A percentile compares a stretch with the other conserved stretches of the same genome.
phyloP scores from a whole-genome alignment of 179 eudicot species.

The Amaranthus tricolor region DNA sequence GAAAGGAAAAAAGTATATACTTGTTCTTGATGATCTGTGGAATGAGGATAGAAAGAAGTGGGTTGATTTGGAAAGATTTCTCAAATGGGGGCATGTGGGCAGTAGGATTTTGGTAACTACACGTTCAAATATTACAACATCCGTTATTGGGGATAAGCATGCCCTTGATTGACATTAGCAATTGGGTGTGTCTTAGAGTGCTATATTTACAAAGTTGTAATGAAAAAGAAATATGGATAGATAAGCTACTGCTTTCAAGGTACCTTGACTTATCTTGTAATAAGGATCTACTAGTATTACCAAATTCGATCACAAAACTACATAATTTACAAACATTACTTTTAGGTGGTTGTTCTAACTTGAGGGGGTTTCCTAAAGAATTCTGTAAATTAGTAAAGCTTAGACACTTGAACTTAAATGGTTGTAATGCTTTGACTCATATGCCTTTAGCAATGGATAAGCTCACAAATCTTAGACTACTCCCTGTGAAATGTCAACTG shows the following conservation, averaged over 20 bases:
- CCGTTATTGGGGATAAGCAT: too few species aligned
- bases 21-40: too few species aligned
- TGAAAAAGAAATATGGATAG: slow-evolving; percentile 11
- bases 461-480: neutral
- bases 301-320: slow-evolving; percentile 23
- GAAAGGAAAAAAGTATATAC: too few species aligned
- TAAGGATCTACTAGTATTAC: neutral
- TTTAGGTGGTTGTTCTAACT: neutral
- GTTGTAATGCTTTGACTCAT: neutral
- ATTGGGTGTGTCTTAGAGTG: slow-evolving; percentile 20
- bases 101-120: too few species aligned
- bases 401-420: neutral
- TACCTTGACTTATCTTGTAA: slow-evolving; percentile 18
- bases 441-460: slow-evolving; percentile 11
- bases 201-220: slow-evolving; percentile 1
- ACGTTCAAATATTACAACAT: too few species aligned
- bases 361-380: slow-evolving; percentile 9
- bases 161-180: neutral
- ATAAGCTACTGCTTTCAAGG: slow-evolving; percentile 24
- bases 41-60: too few species aligned
- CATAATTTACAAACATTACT: slow-evolving; percentile 27
- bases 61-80: too few species aligned
- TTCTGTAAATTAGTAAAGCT: slow-evolving; percentile 23
- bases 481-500: slow-evolving; percentile 6
- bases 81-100: too few species aligned